Percentiles rank a stretch among this genome's conserved stretches.
These are phyloP conservation scores for Knufia petricola DNA, from an alignment of 2,329 filamentous ascomycete species.

Conservation along the genomic window DNA sequence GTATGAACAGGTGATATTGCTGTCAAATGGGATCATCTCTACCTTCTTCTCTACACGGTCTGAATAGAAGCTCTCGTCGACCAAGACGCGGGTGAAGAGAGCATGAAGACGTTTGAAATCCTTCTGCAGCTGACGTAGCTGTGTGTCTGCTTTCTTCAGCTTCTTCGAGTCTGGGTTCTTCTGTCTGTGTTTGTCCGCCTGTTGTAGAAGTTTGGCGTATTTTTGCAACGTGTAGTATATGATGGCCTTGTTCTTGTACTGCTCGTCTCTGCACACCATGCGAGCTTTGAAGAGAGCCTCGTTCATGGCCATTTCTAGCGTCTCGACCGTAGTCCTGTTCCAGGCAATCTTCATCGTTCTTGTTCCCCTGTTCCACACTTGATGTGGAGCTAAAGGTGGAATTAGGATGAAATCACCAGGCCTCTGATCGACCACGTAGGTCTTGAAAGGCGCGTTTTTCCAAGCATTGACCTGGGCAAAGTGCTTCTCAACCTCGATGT, in stretches of 20 bases:
- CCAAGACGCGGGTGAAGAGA: slow-evolving; percentile 66
- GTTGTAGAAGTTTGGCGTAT: slow-evolving; percentile 54
- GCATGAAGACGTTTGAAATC: slow-evolving; percentile 76
- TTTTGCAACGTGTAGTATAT: slow-evolving; percentile 78
- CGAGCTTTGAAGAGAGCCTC: slow-evolving; percentile 84
- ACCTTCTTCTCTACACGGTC: slow-evolving; percentile 51
- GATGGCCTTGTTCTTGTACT: slow-evolving; percentile 98
- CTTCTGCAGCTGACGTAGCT: slow-evolving; percentile 60
- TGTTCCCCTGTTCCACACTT: slow-evolving; percentile 96
- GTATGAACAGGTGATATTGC: slow-evolving; percentile 89
- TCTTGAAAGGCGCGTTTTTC: slow-evolving; percentile 87
- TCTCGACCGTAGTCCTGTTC: slow-evolving; percentile 92
- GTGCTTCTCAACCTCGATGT: slow-evolving; percentile 93
- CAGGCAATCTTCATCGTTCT: slow-evolving; percentile 95
- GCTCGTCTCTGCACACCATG: slow-evolving; percentile 89
- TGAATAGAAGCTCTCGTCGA: slow-evolving; percentile 76
- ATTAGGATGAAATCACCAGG: slow-evolving; percentile 89
- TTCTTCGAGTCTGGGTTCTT: slow-evolving; percentile 27
- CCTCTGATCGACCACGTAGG: slow-evolving; percentile 84
- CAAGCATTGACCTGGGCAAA: slow-evolving; percentile 93
- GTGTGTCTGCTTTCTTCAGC: slow-evolving; percentile 34
- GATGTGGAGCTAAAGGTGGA: slow-evolving; percentile 84
- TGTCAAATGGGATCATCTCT: slow-evolving; percentile 74
- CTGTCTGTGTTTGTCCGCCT: slow-evolving; percentile 48
- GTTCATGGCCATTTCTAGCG: slow-evolving; percentile 70